Percentiles rank a stretch among this genome's conserved stretches.
Conservation (phyloP, 805 yeast genomes). For the Lipomyces chichibuensis region DNA sequence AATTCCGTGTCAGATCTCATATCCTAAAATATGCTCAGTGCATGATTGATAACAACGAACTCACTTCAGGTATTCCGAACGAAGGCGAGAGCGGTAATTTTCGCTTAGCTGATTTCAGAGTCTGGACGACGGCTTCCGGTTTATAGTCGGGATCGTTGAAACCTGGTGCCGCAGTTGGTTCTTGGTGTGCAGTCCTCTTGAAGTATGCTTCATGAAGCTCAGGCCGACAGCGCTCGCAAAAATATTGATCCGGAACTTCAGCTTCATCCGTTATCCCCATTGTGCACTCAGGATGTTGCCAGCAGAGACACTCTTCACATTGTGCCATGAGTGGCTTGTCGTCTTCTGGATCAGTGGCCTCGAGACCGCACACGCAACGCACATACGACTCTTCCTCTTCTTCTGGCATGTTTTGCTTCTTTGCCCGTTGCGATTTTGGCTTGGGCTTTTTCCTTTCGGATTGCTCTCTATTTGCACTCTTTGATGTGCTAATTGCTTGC, state of each 20-base stretch:
- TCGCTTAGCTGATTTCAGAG: neutral
- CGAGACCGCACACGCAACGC: constrained; percentile 44
- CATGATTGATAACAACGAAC: neutral
- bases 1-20: neutral
- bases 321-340: constrained; percentile 59
- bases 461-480: neutral
- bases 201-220: constrained; percentile 27
- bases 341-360: constrained; percentile 38
- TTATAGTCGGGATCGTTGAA: neutral
- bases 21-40: neutral
- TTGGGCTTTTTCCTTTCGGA: constrained; percentile 6
- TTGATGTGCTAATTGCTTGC: neutral
- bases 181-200: neutral
- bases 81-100: neutral
- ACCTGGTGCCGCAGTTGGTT: neutral
- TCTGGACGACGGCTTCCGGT: neutral
- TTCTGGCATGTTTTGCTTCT: constrained; percentile 1
- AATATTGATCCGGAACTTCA: constrained; percentile 57
- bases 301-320: constrained; percentile 64
- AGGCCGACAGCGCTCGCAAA: constrained; percentile 58
- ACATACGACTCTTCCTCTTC: constrained; percentile 33
- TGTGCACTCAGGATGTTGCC: constrained; percentile 73
- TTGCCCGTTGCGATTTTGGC: neutral
- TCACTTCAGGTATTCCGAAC: neutral
- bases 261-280: constrained; percentile 50